Conservation (phyloP, 75 land plant genomes). For the Pinus albicaulis region DNA sequence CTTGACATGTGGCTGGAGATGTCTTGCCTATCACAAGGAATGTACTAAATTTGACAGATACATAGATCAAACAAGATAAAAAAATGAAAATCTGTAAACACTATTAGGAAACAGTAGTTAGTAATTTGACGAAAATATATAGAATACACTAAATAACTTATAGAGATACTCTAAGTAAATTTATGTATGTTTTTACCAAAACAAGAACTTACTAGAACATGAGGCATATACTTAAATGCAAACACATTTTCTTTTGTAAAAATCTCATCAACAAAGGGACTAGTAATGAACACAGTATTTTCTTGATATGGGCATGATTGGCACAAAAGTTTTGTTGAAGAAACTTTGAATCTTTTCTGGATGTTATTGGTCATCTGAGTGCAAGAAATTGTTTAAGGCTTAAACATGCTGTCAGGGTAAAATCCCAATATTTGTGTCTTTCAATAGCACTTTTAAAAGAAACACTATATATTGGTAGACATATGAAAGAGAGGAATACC, state of each 20-base stretch:
- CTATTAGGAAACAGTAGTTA: neutral
- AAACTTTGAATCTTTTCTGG: constrained; percentile 97
- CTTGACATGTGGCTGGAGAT: too few relatives aligned
- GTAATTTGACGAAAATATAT: neutral
- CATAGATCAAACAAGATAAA: too few relatives aligned
- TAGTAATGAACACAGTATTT: constrained; percentile 63
- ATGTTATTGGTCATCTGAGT: constrained; percentile 95
- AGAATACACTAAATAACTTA: too few relatives aligned
- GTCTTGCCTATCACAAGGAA: too few relatives aligned
- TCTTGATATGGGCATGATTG: constrained; percentile 97
- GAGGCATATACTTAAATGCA: constrained; percentile 74
- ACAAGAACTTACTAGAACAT: too few relatives aligned
- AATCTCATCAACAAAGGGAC: constrained; percentile 91
- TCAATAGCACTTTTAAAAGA: too few relatives aligned
- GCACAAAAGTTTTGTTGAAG: constrained; percentile 92
- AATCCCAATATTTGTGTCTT: neutral
- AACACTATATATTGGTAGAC: too few relatives aligned
- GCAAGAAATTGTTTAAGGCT: constrained; percentile 18
- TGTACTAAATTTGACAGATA: too few relatives aligned
- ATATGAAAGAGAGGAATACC: too few relatives aligned
- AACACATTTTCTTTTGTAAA: too few relatives aligned
- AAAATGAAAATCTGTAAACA: constrained; percentile 76
- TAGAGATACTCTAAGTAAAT: neutral
- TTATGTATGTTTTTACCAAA: constrained; percentile 34
- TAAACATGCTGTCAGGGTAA: neutral